Evolutionary conservation across 164 flowering plant species (phyloP), one percentile per base, ranked within the genome.

Genomic region (Vitis riparia): DNA sequence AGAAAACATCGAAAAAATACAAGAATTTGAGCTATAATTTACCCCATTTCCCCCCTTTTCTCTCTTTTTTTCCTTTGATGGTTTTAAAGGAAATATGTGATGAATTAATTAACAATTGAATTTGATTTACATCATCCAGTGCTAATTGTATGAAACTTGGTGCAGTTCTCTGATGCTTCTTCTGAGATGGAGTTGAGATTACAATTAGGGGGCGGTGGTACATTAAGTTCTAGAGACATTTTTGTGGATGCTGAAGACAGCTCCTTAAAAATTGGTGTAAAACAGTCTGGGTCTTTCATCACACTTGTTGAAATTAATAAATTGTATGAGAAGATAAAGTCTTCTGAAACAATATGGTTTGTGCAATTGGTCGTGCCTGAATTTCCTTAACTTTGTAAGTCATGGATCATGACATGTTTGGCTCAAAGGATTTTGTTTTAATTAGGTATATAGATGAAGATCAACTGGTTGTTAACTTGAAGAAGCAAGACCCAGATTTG

Each of bases 321-420:
- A n/a, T 84, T 96, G 53, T 93, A 86, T 85, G 95, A 85, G 23
- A 90, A 66, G 84, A 93, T 96, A 79, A 91, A 87, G 83, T 91
- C 99, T 65, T 76, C 89, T 9, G 99, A 96, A 81, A 93, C 98
- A 66, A 96, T 93, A 83, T 96, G 99, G 99, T 94, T 68, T 37
- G 87, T 82, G 57, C 58, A 7, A 47, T 9, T 58, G 47, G 53
- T 56, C 50, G 17, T 57, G 59, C 30, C 61, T 70, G 55, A 51
- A 19, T 16, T 63, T 58, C 50, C 1, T 44, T 12, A 59, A 30
- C 58, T 12, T 6, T 37, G 44, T 37, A 6, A 8, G 9, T 55
- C 44, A 11, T 4, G 9, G 59, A n/a, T 44, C 29, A n/a, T 65
- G 6, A 8, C 16, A 32, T 60, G 29, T 65, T 70, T 23, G 23